Evolutionary conservation across 257 asterid species (phyloP).

Genomic region (Solanum chiquidenum): DNA sequence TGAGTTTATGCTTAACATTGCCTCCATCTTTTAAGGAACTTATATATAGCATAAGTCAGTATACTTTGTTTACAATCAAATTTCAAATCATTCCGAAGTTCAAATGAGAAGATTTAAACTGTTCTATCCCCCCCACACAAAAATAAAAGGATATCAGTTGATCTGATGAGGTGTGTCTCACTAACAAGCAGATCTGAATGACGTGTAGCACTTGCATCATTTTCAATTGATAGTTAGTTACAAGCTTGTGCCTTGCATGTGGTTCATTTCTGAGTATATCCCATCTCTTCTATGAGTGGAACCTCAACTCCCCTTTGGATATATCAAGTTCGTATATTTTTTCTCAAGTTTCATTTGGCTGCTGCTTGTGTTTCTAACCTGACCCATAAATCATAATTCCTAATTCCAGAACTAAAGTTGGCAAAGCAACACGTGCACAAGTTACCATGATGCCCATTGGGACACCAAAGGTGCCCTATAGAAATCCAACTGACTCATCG

Average conservation of each 20-base stretch:
- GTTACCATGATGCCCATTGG: conserved; percentile 93
- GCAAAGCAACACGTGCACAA: conserved; percentile 48
- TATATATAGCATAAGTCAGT: background rate
- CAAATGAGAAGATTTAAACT: background rate
- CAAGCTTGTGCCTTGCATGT: background rate
- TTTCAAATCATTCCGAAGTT: background rate
- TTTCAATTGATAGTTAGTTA: background rate
- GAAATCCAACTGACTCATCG: conserved; percentile 59
- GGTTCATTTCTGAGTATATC: background rate
- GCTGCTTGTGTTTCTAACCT: background rate
- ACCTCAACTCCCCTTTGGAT: background rate
- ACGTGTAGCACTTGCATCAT: background rate
- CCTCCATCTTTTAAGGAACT: background rate
- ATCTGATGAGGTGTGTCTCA: background rate
- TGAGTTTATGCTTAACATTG: background rate
- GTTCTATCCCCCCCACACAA: background rate
- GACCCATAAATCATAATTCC: conserved; percentile 8
- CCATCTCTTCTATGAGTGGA: background rate
- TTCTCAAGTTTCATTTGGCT: background rate
- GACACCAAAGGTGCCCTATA: conserved; percentile 79
- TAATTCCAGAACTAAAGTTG: conserved; percentile 22
- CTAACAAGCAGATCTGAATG: background rate
- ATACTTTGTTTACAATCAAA: background rate
- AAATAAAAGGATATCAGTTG: background rate
- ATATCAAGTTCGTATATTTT: background rate